Evolutionary conservation across 257 asterid genomes (phyloP), one percentile per base, ranked within the genome.

Genomic region (Capsicum baccatum): DNA sequence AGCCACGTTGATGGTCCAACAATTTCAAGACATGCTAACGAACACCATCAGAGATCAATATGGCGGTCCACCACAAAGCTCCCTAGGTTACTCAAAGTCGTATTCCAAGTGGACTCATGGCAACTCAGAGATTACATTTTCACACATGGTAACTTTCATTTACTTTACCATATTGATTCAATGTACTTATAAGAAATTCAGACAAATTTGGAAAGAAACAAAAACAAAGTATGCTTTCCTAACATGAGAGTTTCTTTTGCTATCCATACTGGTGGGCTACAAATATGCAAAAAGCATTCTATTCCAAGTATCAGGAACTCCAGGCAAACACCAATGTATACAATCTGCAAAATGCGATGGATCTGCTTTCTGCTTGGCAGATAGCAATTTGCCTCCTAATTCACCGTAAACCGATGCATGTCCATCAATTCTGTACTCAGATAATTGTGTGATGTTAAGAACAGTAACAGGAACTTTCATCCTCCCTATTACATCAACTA

Each of bases 301-400:
- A 87, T 95, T 95, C 97, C 97, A 95, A 0, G 97, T 91, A 85
- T 95, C 99, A 12, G 98, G 99, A 86, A 94, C 92, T 68, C 98
- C 97, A 0, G 99, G 98, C 89, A 95, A 82, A 83, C 98, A 95
- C 97, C 97, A 95, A 71, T 95, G 98, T 88, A 95, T 89, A 85
- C 99, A 95, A 86, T 95, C 99, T 26, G 98, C 97, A 86, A 68
- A 87, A 57, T 91, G 92, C 58, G 89, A 59, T 1, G 97, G 99
- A 85, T 94, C 95, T 1, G 87, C 92, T 92, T 86, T 91, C 54
- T 95, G 94, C 11, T 93, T 91, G 1, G 92, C 91, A 4, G 89
- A 93, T 89, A 95, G 73, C 86, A 92, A 56, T 80, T 92, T 88
- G 39, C 98, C 99, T 48, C 88, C 92, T 60, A 86, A 12, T 81